Evolutionary conservation across 208 protist species (phyloP).

Genomic region (Balamuthia mandrillaris): DNA sequence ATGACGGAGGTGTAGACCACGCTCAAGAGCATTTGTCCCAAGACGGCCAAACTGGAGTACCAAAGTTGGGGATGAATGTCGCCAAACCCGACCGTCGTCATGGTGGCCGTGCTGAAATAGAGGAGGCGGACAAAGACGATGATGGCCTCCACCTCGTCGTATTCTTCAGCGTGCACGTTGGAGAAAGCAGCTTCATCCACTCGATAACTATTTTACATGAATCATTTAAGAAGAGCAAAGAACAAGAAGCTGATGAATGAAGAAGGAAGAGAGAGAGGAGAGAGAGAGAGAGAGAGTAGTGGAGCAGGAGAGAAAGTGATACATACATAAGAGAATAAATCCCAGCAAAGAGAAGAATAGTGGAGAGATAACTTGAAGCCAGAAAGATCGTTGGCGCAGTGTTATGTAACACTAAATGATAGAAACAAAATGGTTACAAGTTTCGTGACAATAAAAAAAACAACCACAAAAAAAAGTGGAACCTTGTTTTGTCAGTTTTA

Average conservation of each 20-base stretch:
- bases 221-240: too few species aligned
- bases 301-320: too few species aligned
- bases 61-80: not conserved
- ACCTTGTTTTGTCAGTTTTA: not conserved
- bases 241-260: too few species aligned
- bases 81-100: not conserved
- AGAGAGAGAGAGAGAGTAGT: too few species aligned
- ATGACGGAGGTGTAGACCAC: not conserved
- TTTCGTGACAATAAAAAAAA: too few species aligned
- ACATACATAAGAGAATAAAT: too few species aligned
- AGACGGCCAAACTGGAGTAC: not conserved
- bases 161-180: not conserved
- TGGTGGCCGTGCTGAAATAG: not conserved
- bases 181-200: too few species aligned
- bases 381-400: not conserved
- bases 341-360: not conserved
- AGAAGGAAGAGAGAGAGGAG: too few species aligned
- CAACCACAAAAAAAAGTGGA: too few species aligned
- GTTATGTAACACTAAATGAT: not conserved
- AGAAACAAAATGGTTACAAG: too few species aligned
- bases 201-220: too few species aligned
- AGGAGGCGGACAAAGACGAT: not conserved
- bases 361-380: not conserved
- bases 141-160: not conserved
- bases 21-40: not conserved